phyloP scores from a whole-genome alignment of 208 protist genomes.

The Angomonas desouzai region DNA sequence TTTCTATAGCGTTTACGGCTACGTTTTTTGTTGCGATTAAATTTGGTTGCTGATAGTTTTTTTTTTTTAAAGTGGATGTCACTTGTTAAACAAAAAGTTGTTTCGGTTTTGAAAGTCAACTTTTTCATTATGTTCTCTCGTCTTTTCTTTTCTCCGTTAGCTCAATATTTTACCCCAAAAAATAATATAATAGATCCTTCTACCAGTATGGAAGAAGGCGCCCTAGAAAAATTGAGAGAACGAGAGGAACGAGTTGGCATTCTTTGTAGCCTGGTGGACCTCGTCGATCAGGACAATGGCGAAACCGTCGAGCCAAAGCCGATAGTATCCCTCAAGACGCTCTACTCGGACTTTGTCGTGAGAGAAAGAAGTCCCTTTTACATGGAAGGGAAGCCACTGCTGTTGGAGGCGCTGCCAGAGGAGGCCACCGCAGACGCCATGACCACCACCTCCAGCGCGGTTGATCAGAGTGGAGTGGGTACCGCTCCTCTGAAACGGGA shows the following conservation, averaged over 20 bases:
- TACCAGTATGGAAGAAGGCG: background rate
- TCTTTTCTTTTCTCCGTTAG: conserved; percentile 5
- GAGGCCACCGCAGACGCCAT: background rate
- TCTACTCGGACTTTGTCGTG: conserved; percentile 88
- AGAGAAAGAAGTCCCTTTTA: conserved; percentile 69
- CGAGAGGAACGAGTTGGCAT: conserved; percentile 69
- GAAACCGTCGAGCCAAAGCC: conserved; percentile 11
- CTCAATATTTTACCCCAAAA: background rate
- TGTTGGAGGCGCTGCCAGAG: conserved; percentile 27
- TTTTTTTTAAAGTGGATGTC: no score
- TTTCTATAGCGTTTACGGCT: background rate
- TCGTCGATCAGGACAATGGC: conserved; percentile 10
- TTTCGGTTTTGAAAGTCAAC: no score
- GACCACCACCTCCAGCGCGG: background rate
- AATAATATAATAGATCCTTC: background rate
- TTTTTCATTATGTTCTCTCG: no score
- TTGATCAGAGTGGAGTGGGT: background rate
- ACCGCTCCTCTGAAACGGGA: conserved; percentile 1
- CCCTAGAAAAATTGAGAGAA: conserved; percentile 5
- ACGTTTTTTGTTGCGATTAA: background rate
- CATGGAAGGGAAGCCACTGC: conserved; percentile 53
- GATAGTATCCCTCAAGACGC: conserved; percentile 67
- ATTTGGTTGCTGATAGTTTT: background rate
- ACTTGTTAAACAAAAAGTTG: no score
- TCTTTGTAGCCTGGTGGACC: conserved; percentile 37